These are phyloP conservation scores for Nemania sp. DNA, from an alignment of 2,329 filamentous ascomycete species.

Conservation along the genomic window DNA sequence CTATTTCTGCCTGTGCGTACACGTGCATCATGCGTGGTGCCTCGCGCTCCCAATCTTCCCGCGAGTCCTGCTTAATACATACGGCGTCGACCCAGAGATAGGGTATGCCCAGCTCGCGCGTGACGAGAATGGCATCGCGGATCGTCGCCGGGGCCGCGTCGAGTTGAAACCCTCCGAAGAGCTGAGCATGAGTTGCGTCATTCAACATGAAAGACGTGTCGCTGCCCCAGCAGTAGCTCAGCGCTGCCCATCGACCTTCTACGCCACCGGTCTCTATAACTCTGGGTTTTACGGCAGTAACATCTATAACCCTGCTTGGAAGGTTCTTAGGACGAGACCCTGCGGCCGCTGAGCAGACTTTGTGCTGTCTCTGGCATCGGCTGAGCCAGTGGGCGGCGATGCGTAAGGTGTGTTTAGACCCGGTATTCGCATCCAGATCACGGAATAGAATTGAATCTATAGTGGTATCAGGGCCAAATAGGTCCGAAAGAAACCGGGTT, in stretches of 20 bases:
- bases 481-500: not conserved
- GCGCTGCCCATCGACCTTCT: conserved; percentile 1
- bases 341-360: not conserved
- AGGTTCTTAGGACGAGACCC: not conserved
- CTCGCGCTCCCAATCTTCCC: not conserved
- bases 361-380: not conserved
- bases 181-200: not conserved
- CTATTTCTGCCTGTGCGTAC: not conserved
- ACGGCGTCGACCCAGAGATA: conserved; percentile 6
- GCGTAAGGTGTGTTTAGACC: conserved; percentile 1
- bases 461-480: conserved; percentile 1
- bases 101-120: not conserved
- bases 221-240: conserved; percentile 14
- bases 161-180: not conserved
- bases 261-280: not conserved
- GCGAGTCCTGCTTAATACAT: conserved; percentile 1
- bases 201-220: conserved; percentile 8
- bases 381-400: not conserved
- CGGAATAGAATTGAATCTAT: conserved; percentile 5
- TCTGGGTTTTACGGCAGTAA: not conserved
- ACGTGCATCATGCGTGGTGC: not conserved
- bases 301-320: not conserved
- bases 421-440: not conserved
- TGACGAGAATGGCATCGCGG: conserved; percentile 1
- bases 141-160: not conserved